Conservation (phyloP, 192 early-diverging fungal species). For the Entophlyctis luteolus region DNA sequence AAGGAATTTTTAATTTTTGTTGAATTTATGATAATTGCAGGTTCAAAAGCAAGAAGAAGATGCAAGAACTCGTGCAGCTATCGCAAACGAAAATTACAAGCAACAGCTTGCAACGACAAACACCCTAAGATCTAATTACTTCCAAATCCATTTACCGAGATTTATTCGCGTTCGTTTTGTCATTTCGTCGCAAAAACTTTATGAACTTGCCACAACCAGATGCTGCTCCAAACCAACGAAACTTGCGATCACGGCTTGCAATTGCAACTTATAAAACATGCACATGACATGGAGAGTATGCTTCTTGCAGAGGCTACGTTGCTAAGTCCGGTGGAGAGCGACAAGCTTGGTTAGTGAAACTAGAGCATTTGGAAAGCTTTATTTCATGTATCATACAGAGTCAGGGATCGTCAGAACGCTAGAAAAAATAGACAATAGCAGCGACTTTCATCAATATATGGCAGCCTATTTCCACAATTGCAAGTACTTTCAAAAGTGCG, state of each 20-base stretch:
- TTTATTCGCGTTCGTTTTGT: too few relatives aligned
- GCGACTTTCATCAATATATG: slow-evolving; percentile 47
- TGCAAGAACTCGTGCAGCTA: slow-evolving; percentile 73
- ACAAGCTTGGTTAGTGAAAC: slow-evolving; percentile 11
- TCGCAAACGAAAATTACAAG: slow-evolving; percentile 81
- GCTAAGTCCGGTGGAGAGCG: slow-evolving; percentile 54
- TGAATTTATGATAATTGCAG: too few relatives aligned
- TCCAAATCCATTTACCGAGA: slow-evolving; percentile 74
- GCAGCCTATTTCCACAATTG: slow-evolving; percentile 21
- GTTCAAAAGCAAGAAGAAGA: slow-evolving; percentile 81
- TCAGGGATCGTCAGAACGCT: slow-evolving; percentile 32
- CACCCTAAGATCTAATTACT: slow-evolving; percentile 70
- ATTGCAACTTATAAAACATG: slow-evolving; percentile 42
- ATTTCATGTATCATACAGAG: too few relatives aligned
- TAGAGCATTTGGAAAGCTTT: too few relatives aligned
- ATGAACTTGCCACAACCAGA: background rate
- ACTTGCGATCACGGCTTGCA: slow-evolving; percentile 79
- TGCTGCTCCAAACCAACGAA: slow-evolving; percentile 76
- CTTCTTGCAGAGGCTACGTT: slow-evolving; percentile 68
- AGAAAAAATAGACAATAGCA: slow-evolving; percentile 37
- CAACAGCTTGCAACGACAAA: slow-evolving; percentile 74
- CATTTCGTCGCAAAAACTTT: too few relatives aligned
- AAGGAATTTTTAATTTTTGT: slow-evolving; percentile 19
- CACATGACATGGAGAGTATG: slow-evolving; percentile 64
- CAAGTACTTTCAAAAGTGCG: slow-evolving; percentile 33